Conservation (phyloP, 257 asterid species). For the Marsdenia floribunda region DNA sequence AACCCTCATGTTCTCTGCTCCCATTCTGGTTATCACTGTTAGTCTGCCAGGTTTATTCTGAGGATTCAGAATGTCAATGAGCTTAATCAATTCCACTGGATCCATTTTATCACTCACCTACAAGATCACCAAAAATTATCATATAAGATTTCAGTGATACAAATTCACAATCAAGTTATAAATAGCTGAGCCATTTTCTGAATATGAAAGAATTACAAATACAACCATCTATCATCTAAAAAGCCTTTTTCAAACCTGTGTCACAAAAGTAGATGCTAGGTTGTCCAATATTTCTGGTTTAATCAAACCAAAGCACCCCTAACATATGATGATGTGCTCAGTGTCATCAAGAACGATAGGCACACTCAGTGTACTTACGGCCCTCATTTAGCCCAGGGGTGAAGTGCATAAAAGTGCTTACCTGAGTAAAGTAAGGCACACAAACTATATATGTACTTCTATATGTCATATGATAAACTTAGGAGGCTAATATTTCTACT, state of each 20-base stretch:
- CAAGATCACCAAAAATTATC: background rate
- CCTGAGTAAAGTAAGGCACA: too few relatives aligned
- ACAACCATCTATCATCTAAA: background rate
- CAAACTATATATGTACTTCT: too few relatives aligned
- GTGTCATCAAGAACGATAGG: too few relatives aligned
- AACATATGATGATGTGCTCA: background rate
- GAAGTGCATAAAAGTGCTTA: too few relatives aligned
- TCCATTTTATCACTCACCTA: conserved; percentile 80
- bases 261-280: background rate
- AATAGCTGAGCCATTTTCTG: background rate
- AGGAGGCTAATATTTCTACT: too few relatives aligned
- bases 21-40: conserved; percentile 68
- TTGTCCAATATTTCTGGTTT: background rate
- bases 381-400: too few relatives aligned
- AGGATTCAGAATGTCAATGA: conserved; percentile 67
- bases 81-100: conserved; percentile 61
- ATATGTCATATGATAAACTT: too few relatives aligned
- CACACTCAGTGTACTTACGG: too few relatives aligned
- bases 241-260: too few relatives aligned
- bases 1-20: conserved; percentile 74
- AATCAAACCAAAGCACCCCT: background rate
- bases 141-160: background rate
- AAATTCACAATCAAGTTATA: background rate
- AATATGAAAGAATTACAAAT: background rate
- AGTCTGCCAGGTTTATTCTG: conserved; percentile 63